phyloP scores from a whole-genome alignment of 179 eudicot species.

The Beta corolliflora region DNA sequence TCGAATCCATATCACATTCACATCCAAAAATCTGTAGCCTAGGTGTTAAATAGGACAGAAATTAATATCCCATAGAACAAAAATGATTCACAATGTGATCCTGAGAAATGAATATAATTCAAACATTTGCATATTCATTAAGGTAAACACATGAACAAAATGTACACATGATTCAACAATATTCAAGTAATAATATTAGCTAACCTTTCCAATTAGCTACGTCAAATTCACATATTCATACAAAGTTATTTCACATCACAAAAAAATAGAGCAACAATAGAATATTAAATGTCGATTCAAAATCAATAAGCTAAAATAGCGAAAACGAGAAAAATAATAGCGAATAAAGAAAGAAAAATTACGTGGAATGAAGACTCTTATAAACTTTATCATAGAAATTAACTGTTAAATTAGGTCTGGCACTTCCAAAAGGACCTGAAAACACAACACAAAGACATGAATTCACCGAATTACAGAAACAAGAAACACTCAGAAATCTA shows the following conservation, averaged over 20 bases:
- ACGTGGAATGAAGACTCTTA: constrained; percentile 62
- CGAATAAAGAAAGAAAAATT: constrained; percentile 4
- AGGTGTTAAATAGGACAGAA: not conserved
- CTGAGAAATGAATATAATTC: not conserved
- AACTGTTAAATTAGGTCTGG: constrained; percentile 60
- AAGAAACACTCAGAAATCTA: not conserved
- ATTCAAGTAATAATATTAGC: not conserved
- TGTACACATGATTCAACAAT: not conserved
- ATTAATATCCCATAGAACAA: too few relatives aligned
- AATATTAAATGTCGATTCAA: too few relatives aligned
- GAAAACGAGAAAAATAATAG: not conserved
- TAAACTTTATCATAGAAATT: constrained; percentile 61
- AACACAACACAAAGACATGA: constrained; percentile 3
- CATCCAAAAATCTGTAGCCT: not conserved
- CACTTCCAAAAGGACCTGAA: constrained; percentile 51
- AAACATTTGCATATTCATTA: not conserved
- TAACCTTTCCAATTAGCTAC: not conserved
- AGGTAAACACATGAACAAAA: not conserved
- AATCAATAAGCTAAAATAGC: not conserved
- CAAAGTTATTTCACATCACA: too few relatives aligned
- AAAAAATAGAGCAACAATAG: too few relatives aligned
- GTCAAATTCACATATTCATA: not conserved
- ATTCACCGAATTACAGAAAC: not conserved
- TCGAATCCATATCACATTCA: not conserved
- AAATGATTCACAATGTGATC: not conserved